phyloP scores from a whole-genome alignment of 2,329 filamentous ascomycete species.

The Xylariaceae sp. region DNA sequence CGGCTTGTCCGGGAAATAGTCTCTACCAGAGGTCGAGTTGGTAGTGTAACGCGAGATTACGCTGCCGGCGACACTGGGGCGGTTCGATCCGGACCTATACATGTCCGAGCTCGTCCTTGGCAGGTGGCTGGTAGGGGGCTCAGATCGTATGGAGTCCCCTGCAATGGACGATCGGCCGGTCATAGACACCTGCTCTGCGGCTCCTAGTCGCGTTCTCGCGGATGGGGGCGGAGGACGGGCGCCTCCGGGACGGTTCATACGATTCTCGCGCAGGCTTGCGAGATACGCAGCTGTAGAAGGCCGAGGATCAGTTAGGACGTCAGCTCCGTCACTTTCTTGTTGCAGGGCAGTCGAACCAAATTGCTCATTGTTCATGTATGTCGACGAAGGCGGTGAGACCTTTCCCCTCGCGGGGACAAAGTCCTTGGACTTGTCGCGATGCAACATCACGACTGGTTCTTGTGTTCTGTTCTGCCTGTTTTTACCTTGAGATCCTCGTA shows the following conservation, averaged over 20 bases:
- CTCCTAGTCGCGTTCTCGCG: slow-evolving; percentile 30
- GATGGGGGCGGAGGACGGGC: slow-evolving; percentile 56
- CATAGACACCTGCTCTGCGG: slow-evolving; percentile 23
- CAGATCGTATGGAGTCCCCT: slow-evolving; percentile 30
- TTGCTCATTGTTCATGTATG: slow-evolving; percentile 63
- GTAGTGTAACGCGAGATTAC: slow-evolving; percentile 48
- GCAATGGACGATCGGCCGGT: slow-evolving; percentile 31
- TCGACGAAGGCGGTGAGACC: slow-evolving; percentile 55
- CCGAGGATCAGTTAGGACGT: slow-evolving; percentile 13
- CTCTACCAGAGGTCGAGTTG: slow-evolving; percentile 40
- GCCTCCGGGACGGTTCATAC: slow-evolving; percentile 62
- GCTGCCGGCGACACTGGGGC: slow-evolving; percentile 43
- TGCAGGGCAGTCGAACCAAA: slow-evolving; percentile 47
- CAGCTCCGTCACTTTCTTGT: slow-evolving; percentile 3
- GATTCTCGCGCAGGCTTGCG: slow-evolving; percentile 63
- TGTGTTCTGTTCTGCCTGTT: background rate
- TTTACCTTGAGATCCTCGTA: background rate
- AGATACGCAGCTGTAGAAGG: slow-evolving; percentile 49
- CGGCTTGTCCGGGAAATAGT: slow-evolving; percentile 47
- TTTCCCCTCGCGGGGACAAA: slow-evolving; percentile 40
- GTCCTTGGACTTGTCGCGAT: slow-evolving; percentile 31
- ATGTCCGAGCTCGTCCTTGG: slow-evolving; percentile 30
- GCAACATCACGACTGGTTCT: slow-evolving; percentile 17
- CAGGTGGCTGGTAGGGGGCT: slow-evolving; percentile 33
- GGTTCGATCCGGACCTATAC: slow-evolving; percentile 31